These are phyloP conservation scores for Trichophyton verrucosum DNA, from an alignment of 2,329 filamentous ascomycete species.

Conservation along the genomic window DNA sequence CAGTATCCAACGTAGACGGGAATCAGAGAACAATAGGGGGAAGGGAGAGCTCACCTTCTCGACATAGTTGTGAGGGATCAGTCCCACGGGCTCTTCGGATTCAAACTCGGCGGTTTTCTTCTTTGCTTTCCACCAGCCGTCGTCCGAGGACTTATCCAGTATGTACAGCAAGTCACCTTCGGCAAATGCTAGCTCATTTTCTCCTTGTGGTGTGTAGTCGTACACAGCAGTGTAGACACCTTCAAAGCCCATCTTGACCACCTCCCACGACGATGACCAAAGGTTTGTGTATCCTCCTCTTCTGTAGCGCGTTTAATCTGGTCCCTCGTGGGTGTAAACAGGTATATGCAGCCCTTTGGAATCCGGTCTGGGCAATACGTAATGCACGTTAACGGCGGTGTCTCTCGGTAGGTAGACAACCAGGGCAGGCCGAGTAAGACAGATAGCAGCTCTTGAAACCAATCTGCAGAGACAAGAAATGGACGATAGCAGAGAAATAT, in stretches of 20 bases:
- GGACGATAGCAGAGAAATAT: background rate
- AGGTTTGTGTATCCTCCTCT: background rate
- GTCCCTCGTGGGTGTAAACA: background rate
- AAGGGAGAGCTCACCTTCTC: constrained; percentile 56
- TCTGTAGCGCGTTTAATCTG: background rate
- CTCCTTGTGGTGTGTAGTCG: constrained; percentile 78
- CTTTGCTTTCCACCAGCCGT: constrained; percentile 94
- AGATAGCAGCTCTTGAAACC: background rate
- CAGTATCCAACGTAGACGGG: background rate
- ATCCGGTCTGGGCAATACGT: background rate
- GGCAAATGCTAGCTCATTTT: constrained; percentile 69
- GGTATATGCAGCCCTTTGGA: background rate
- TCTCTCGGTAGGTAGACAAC: background rate
- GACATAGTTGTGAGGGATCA: constrained; percentile 91
- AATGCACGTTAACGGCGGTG: background rate
- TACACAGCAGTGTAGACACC: constrained; percentile 84
- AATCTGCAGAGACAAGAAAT: background rate
- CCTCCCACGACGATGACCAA: constrained; percentile 4
- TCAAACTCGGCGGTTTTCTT: constrained; percentile 74
- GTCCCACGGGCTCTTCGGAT: constrained; percentile 77
- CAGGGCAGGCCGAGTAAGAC: background rate
- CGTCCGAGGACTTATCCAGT: constrained; percentile 64
- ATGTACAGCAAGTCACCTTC: constrained; percentile 86
- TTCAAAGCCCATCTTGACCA: constrained; percentile 65
- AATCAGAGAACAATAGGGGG: background rate